These are phyloP conservation scores for Cystobasidium ongulense DNA, from an alignment of 768 basidiomycete species.

Conservation along the genomic window DNA sequence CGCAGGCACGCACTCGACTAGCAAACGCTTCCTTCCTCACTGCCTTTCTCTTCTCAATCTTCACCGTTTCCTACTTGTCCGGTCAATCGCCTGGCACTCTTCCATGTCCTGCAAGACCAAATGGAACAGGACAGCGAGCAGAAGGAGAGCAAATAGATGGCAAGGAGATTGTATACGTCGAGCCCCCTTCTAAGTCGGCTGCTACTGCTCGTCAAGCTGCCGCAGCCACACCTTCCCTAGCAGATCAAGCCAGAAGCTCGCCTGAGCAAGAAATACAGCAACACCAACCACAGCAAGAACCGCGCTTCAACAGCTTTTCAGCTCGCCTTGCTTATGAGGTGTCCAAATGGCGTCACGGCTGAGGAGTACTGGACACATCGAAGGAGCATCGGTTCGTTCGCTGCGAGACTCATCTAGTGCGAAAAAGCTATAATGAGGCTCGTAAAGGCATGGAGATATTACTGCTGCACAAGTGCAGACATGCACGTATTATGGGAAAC, in stretches of 20 bases:
- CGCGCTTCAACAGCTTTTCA: neutral
- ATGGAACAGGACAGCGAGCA: conserved; percentile 17
- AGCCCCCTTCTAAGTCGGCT: neutral
- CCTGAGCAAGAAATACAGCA: neutral
- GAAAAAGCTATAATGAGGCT: too few relatives aligned
- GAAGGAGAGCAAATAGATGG: conserved; percentile 11
- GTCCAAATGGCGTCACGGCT: neutral
- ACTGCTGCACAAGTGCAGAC: neutral
- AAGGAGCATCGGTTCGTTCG: too few relatives aligned
- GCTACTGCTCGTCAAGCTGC: too few relatives aligned
- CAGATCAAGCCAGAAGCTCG: neutral
- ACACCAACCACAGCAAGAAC: neutral
- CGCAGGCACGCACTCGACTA: neutral
- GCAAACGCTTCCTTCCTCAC: conserved; percentile 25
- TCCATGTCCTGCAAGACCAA: conserved; percentile 23
- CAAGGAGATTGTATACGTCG: neutral
- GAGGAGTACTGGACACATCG: too few relatives aligned
- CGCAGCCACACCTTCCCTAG: neutral
- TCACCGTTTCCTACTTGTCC: neutral
- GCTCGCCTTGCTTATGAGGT: conserved; percentile 2
- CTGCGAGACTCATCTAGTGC: too few relatives aligned
- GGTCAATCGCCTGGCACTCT: neutral
- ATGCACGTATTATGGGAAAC: neutral
- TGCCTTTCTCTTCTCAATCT: conserved; percentile 26
- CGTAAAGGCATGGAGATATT: too few relatives aligned